Conservation (phyloP, 139 green algal species). For the Picochlorum sp. region DNA sequence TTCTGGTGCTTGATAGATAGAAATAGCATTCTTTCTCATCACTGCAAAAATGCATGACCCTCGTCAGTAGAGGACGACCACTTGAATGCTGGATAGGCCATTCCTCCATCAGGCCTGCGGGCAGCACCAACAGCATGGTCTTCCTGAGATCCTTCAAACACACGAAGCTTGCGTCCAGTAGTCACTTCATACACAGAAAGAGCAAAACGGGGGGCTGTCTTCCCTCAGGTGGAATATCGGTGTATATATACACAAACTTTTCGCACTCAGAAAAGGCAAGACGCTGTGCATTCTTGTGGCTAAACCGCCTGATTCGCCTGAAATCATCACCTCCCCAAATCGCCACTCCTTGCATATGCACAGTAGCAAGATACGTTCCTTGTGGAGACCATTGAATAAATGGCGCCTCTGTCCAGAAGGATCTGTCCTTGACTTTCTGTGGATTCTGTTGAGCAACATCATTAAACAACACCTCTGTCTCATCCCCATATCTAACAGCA, state of each 20-base stretch:
- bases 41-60: conserved; percentile 66
- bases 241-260: conserved; percentile 78
- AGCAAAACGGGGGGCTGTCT: conserved; percentile 6
- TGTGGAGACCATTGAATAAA: conserved; percentile 89
- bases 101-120: conserved; percentile 40
- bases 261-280: conserved; percentile 87
- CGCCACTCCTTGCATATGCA: conserved; percentile 81
- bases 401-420: conserved; percentile 80
- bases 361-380: conserved; percentile 73
- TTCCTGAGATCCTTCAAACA: conserved; percentile 57
- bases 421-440: conserved; percentile 48
- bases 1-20: conserved; percentile 73
- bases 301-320: conserved; percentile 54
- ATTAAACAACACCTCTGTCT: conserved; percentile 76
- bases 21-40: conserved; percentile 54
- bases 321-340: conserved; percentile 84
- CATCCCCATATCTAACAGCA: conserved; percentile 69
- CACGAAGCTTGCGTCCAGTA: conserved; percentile 51
- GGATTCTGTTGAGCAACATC: conserved; percentile 36
- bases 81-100: conserved; percentile 86
- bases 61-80: conserved; percentile 68
- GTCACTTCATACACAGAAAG: conserved; percentile 75
- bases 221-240: conserved; percentile 19
- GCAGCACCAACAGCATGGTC: conserved; percentile 65
- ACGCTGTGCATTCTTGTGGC: conserved; percentile 56